Evolutionary conservation across 768 basidiomycete species (phyloP).

Genomic region (Suillus discolor): DNA sequence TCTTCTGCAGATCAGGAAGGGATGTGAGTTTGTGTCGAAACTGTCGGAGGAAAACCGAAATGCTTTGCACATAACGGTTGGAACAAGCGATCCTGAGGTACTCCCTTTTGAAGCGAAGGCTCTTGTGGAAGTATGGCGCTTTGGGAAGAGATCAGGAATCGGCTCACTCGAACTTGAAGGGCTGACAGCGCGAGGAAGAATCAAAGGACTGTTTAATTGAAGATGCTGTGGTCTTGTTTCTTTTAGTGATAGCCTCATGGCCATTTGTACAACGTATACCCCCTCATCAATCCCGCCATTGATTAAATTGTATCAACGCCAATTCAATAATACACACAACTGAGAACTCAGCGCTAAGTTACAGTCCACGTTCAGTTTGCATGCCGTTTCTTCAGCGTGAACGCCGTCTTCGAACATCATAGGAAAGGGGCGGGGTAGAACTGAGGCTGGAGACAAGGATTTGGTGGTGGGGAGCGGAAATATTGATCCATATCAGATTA

Average conservation of each 20-base stretch:
- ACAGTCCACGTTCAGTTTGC: no score
- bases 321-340: neutral
- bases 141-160: constrained; percentile 33
- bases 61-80: constrained; percentile 86
- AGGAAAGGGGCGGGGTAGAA: neutral
- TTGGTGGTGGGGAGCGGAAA: constrained; percentile 43
- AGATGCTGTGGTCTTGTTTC: neutral
- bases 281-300: neutral
- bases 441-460: neutral
- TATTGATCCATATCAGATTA: constrained; percentile 75
- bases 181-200: constrained; percentile 30
- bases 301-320: neutral
- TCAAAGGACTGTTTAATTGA: constrained; percentile 25
- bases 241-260: neutral
- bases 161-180: constrained; percentile 32
- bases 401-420: constrained; percentile 26
- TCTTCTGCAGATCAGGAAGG: constrained; percentile 38
- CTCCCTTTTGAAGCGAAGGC: constrained; percentile 68
- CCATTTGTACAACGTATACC: neutral
- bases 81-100: constrained; percentile 57
- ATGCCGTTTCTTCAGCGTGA: constrained; percentile 8
- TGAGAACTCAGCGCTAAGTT: no score
- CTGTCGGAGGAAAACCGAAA: constrained; percentile 50
- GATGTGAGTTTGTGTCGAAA: constrained; percentile 46
- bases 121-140: constrained; percentile 60